These are phyloP conservation scores for Aspergillus olivimuriae DNA, from an alignment of 495 filamentous ascomycete species.

Conservation along the genomic window DNA sequence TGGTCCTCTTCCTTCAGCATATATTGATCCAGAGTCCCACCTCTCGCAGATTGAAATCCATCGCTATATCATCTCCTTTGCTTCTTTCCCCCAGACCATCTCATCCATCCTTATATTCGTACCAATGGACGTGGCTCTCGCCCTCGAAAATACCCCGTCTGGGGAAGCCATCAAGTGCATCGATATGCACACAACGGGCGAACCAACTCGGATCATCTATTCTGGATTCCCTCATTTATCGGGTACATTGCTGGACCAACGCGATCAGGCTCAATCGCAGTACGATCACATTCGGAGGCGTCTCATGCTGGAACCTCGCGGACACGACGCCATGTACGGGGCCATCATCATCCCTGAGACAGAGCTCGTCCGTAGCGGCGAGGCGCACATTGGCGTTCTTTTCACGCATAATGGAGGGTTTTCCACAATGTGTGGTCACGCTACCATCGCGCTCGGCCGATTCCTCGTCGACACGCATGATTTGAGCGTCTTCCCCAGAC, in stretches of 20 bases:
- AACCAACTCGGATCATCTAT: conserved; percentile 28
- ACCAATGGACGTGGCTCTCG: conserved; percentile 54
- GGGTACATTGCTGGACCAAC: conserved; percentile 22
- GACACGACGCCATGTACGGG: conserved; percentile 30
- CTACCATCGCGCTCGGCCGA: conserved; percentile 30
- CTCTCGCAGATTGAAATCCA: too few relatives aligned
- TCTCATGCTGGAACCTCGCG: conserved; percentile 29
- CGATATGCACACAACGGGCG: conserved; percentile 31
- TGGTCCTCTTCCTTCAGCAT: too few relatives aligned
- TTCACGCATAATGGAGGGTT: conserved; percentile 67
- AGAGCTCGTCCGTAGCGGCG: conserved; percentile 26
- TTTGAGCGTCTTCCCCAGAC: conserved; percentile 15
- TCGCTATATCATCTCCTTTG: neutral
- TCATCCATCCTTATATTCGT: neutral
- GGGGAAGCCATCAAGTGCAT: conserved; percentile 19
- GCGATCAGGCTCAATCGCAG: conserved; percentile 16
- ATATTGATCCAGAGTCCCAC: too few relatives aligned
- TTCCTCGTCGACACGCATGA: conserved; percentile 26
- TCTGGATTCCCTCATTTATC: conserved; percentile 20
- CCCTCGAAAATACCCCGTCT: conserved; percentile 30
- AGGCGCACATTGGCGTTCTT: conserved; percentile 45
- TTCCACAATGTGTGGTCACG: conserved; percentile 63
- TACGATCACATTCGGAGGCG: conserved; percentile 23
- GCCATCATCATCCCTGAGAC: conserved; percentile 24
- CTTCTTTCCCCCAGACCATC: neutral